A percentile compares a stretch with the other conserved stretches of the same genome.
Conservation (phyloP, 495 filamentous ascomycete genomes). For the Staphylotrichum tortipilum region DNA sequence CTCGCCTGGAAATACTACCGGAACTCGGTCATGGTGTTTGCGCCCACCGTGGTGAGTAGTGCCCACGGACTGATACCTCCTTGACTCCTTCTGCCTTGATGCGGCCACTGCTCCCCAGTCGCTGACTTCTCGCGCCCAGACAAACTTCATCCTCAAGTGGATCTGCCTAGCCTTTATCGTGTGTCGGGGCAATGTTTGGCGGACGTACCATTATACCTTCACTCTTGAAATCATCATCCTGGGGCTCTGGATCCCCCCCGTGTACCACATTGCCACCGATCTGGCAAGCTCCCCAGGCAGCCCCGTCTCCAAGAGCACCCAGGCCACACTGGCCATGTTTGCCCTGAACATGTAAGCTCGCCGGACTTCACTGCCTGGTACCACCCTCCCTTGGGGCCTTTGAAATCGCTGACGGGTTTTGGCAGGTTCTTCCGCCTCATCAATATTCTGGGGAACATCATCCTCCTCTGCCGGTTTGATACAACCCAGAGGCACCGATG, state of each 20-base stretch:
- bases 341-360: conserved; percentile 20
- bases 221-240: conserved; percentile 23
- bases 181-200: conserved; percentile 8
- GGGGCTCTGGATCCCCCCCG: conserved; percentile 23
- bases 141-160: conserved; percentile 25
- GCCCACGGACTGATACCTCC: too few species aligned
- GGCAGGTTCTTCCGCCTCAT: conserved; percentile 20
- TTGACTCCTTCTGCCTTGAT: too few species aligned
- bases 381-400: background rate
- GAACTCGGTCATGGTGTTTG: conserved; percentile 14
- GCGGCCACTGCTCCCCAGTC: too few species aligned
- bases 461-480: conserved; percentile 17
- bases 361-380: too few species aligned
- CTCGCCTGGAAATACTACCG: conserved; percentile 23
- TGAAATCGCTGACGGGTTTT: background rate
- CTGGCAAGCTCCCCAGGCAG: background rate
- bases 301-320: background rate
- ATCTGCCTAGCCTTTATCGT: conserved; percentile 15
- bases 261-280: conserved; percentile 13
- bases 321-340: conserved; percentile 17
- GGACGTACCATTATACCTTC: conserved; percentile 16
- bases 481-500: conserved; percentile 10
- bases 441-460: conserved; percentile 19
- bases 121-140: conserved; percentile 1
- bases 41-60: conserved; percentile 23